Evolutionary conservation across 441 rosid species (phyloP).

Genomic region (Adansonia rubrostipa): DNA sequence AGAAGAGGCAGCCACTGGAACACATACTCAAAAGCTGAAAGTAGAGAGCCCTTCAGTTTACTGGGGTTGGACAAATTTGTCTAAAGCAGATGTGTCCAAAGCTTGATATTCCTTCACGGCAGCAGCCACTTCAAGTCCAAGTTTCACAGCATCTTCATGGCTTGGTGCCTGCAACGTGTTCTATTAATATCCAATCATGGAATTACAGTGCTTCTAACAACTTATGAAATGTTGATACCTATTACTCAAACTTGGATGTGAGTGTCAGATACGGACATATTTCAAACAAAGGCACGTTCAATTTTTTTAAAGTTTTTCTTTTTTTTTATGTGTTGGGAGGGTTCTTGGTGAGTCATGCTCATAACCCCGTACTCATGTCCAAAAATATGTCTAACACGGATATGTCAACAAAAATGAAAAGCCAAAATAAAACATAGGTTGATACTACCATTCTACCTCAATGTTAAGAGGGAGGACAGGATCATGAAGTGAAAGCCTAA

Average conservation of each 20-base stretch:
- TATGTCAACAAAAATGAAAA: no score
- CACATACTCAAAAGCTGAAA: background rate
- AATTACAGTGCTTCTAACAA: background rate
- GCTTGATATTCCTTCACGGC: slow-evolving; percentile 77
- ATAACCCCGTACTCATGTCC: no score
- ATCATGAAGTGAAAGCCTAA: slow-evolving; percentile 95
- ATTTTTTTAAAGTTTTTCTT: no score
- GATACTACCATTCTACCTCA: slow-evolving; percentile 57
- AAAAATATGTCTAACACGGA: no score
- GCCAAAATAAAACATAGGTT: background rate
- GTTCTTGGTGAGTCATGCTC: no score
- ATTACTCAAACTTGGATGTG: no score
- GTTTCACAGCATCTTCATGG: slow-evolving; percentile 74
- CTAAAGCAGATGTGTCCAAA: slow-evolving; percentile 79
- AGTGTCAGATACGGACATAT: no score
- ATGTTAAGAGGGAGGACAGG: slow-evolving; percentile 99
- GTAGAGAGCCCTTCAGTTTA: slow-evolving; percentile 22
- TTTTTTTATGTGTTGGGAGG: no score
- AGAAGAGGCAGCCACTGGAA: background rate
- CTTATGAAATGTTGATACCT: background rate
- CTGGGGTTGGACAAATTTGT: slow-evolving; percentile 55
- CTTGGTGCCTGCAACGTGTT: slow-evolving; percentile 60
- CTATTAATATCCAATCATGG: slow-evolving; percentile 11
- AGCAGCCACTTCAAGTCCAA: slow-evolving; percentile 66
- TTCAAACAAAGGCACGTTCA: no score